Evolutionary conservation across 768 basidiomycete species (phyloP).

Genomic region (Pleurotus salmoneostramineus): DNA sequence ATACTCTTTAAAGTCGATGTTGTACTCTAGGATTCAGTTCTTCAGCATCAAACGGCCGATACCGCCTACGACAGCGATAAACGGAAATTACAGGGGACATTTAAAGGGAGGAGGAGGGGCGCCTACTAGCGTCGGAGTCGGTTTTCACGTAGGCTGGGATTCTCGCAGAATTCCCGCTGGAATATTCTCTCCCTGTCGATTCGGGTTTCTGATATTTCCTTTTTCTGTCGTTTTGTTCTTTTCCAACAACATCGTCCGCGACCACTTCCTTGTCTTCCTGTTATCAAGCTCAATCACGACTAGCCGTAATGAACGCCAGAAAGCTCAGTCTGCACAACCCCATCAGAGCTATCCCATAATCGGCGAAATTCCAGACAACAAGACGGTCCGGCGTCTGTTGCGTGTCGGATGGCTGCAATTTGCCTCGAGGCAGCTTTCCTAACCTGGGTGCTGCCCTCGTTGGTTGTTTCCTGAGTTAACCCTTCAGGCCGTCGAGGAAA

Average conservation of each 20-base stretch:
- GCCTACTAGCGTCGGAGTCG: neutral
- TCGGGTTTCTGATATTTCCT: neutral
- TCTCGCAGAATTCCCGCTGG: too few relatives aligned
- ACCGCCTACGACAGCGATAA: too few relatives aligned
- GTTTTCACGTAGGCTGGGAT: too few relatives aligned
- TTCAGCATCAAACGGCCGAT: too few relatives aligned
- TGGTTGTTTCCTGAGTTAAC: constrained; percentile 37
- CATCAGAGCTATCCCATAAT: constrained; percentile 1
- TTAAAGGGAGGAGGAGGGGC: too few relatives aligned
- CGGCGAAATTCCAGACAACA: neutral
- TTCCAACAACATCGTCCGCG: neutral
- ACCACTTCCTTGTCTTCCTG: neutral
- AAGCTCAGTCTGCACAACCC: constrained; percentile 13
- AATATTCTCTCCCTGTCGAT: too few relatives aligned
- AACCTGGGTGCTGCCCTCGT: constrained; percentile 57
- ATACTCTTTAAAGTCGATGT: too few relatives aligned
- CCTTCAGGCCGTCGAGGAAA: constrained; percentile 21
- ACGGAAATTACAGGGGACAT: too few relatives aligned
- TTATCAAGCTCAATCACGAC: constrained; percentile 1
- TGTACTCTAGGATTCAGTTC: neutral
- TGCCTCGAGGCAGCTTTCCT: constrained; percentile 45
- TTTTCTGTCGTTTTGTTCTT: neutral
- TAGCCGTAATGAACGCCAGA: constrained; percentile 4
- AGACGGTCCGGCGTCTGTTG: constrained; percentile 9
- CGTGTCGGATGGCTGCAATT: neutral